Percentiles rank a stretch among this genome's conserved stretches.
These are phyloP conservation scores for Alternaria arborescens DNA, from an alignment of 2,329 filamentous ascomycete genomes.

Conservation along the genomic window DNA sequence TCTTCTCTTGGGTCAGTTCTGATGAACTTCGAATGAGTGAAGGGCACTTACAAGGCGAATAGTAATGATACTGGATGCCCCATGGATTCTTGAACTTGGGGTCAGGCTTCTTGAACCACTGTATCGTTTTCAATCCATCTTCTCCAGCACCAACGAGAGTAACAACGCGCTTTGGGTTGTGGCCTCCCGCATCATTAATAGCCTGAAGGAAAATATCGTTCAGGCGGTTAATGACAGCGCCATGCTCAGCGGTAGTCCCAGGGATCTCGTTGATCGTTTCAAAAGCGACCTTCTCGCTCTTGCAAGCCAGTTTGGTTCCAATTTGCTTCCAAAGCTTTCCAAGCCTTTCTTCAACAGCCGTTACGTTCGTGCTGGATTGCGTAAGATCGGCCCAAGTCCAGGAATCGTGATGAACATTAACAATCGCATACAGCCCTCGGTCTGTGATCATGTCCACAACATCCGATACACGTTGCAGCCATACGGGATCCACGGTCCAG, in stretches of 20 bases:
- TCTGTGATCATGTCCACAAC: constrained; percentile 65
- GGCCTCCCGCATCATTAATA: constrained; percentile 63
- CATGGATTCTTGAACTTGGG: constrained; percentile 62
- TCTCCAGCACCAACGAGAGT: constrained; percentile 63
- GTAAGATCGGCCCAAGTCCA: constrained; percentile 67
- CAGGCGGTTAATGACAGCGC: constrained; percentile 62
- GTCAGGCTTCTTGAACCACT: constrained; percentile 63
- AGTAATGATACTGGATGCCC: constrained; percentile 70
- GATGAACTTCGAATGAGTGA: background rate
- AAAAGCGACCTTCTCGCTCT: constrained; percentile 63
- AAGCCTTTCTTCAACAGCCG: constrained; percentile 65
- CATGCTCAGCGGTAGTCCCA: constrained; percentile 61
- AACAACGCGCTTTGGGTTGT: constrained; percentile 64
- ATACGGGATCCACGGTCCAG: constrained; percentile 63
- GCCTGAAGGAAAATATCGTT: constrained; percentile 66
- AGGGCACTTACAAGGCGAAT: constrained; percentile 61
- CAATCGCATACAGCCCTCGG: constrained; percentile 61
- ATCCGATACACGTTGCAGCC: constrained; percentile 66
- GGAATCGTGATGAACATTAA: constrained; percentile 69
- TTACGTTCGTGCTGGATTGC: constrained; percentile 56
- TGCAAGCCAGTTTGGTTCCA: constrained; percentile 63
- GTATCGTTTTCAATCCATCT: constrained; percentile 62
- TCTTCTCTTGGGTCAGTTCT: constrained; percentile 18
- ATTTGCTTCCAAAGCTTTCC: constrained; percentile 67
- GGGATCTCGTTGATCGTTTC: constrained; percentile 69